Evolutionary conservation across 169 alveolate species (phyloP), one percentile per base, ranked within the genome.

Genomic region (Plasmodium gallinaceum): DNA sequence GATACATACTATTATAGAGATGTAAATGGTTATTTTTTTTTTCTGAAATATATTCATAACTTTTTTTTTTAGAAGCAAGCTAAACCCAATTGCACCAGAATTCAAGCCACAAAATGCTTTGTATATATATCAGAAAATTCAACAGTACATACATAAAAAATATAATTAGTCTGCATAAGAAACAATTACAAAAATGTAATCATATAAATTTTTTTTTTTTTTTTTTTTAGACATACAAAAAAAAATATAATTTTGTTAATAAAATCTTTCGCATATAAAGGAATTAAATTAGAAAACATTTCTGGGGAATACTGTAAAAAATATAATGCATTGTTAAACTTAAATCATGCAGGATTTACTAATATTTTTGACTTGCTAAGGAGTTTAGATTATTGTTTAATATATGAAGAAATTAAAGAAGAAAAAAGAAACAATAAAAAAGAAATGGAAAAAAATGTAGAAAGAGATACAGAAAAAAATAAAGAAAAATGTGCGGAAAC

Each of bases 271-370:
- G 88, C 74, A 16, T 76, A 76, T 54, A 64, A 76, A 66, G 88
- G 88, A 3, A 76, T 76, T 39, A 76, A 76, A 46, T 45, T 76
- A 18, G 88, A 76, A 45, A 61, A 64, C 12, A 76, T 76, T 26
- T 62, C 88, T 26, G 88, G 88, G 46, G 88, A 76, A 64, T 76
- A 76, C 7, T 76, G 88, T 24, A 76, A 76, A 57, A 76, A 76
- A 52, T 76, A 76, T 20, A 76, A 76, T 66, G 88, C 88, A 18
- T 24, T 76, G 14, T 37, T 76, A n/a, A 76, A 76, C 14, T 9
- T 76, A 48, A 45, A 69, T 2, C 88, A 76, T 12, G 88, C 88
- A 43, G 88, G 88, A n/a, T 76, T 76, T 48, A 54, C 61, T 14
- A 76, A 76, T 20, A 76, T 76, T 46, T 76, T 62, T 39, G 74